Percentiles rank a stretch among this genome's conserved stretches.
Evolutionary conservation across 139 green algal species (phyloP).

Genomic region (Chlamydomonas eustigma): DNA sequence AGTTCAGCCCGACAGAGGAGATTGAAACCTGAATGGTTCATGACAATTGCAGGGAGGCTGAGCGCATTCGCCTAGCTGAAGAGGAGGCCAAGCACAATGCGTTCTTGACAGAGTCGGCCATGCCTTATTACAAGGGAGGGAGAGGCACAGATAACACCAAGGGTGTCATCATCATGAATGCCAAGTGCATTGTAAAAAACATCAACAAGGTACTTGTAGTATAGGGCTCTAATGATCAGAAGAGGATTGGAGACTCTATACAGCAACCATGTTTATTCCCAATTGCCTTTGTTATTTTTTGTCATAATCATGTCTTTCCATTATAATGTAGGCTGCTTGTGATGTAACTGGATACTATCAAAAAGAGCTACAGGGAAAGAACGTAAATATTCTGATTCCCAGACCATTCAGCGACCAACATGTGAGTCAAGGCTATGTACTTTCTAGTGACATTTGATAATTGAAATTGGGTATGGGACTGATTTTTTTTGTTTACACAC

Average conservation of each 20-base stretch:
- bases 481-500: too few relatives aligned
- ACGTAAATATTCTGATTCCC: constrained; percentile 3
- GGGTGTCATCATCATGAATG: constrained; percentile 18
- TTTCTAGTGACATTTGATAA: too few relatives aligned
- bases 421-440: too few relatives aligned
- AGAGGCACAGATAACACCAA: not conserved
- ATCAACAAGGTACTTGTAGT: constrained; percentile 18
- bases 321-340: not conserved
- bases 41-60: constrained; percentile 9
- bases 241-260: too few relatives aligned
- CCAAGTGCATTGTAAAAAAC: constrained; percentile 8
- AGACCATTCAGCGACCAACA: not conserved
- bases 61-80: not conserved
- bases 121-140: too few relatives aligned
- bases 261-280: too few relatives aligned
- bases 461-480: too few relatives aligned
- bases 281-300: too few relatives aligned
- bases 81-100: constrained; percentile 4
- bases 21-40: too few relatives aligned
- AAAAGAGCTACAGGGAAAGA: not conserved
- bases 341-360: not conserved
- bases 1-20: too few relatives aligned
- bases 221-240: too few relatives aligned
- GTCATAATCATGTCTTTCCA: too few relatives aligned
- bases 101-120: constrained; percentile 1